Percentiles rank a stretch among this genome's conserved stretches.
Conservation (phyloP, 202 grass and related monocot genomes). For the Musa balbisiana region DNA sequence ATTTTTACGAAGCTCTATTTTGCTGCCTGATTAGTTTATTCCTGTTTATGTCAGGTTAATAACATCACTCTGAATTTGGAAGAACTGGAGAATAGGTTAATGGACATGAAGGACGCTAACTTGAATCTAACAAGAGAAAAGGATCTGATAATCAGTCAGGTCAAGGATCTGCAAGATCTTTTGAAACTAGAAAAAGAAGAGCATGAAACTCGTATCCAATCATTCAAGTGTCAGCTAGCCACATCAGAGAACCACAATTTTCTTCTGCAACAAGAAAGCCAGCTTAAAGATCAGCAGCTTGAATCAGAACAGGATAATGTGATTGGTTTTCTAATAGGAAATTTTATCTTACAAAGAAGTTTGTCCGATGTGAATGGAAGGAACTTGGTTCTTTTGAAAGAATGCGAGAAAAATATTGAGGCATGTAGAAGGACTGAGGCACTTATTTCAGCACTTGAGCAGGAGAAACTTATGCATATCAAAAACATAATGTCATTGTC, state of each 20-base stretch:
- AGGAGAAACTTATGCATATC: conserved; percentile 41
- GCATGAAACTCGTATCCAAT: conserved; percentile 34
- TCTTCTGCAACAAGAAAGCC: conserved; percentile 46
- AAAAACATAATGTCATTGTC: conserved; percentile 41
- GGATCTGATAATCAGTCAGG: conserved; percentile 48
- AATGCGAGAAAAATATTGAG: conserved; percentile 39
- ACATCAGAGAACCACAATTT: conserved; percentile 43
- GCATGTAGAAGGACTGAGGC: conserved; percentile 36
- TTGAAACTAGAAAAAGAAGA: conserved; percentile 49
- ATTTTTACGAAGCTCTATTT: not conserved
- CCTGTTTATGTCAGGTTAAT: conserved; percentile 44
- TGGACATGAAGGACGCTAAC: conserved; percentile 40
- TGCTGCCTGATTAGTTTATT: not conserved
- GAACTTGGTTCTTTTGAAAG: conserved; percentile 37
- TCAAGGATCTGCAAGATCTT: conserved; percentile 47
- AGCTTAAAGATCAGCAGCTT: conserved; percentile 51
- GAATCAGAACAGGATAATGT: conserved; percentile 49
- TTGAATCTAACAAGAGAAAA: conserved; percentile 56
- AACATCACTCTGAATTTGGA: conserved; percentile 46
- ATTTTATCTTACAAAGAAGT: conserved; percentile 55
- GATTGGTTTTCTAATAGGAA: conserved; percentile 38
- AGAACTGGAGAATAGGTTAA: conserved; percentile 51
- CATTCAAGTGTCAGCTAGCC: conserved; percentile 35
- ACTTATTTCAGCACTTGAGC: conserved; percentile 59
- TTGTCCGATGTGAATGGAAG: conserved; percentile 57